Evolutionary conservation across 768 basidiomycete genomes (phyloP), one percentile per base, ranked within the genome.

Genomic region (Pleurotus ostreatus): DNA sequence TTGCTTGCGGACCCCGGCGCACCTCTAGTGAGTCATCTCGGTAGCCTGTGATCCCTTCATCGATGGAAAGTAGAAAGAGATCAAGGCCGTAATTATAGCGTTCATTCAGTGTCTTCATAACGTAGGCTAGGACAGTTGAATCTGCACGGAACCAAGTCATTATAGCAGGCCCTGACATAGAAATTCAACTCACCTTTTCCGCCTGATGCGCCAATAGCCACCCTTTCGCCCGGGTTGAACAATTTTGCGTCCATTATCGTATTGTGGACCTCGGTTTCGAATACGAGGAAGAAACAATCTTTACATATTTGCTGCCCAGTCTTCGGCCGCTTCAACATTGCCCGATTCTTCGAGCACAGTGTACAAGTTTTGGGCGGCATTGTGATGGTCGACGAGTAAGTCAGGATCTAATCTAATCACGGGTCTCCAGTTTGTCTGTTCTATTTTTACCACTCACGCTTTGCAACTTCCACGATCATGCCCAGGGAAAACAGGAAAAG

Each of bases 21-120:
- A 92, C 95, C 79, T 98, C 94, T 3, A 99, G 75, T 0, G 96
- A 98, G 68, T 98, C 97, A 66, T 99, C 97, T 55, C 97, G 81
- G 69, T 98, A 99, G 1, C 97, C 97, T 20, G 94, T 95, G 61
- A 98, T 99, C 0, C 97, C 97, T 70, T 99, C 97, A 68, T 99
- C 97, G 68, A 99, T 98, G 0, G 95, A 98, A 47, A 99, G 81
- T 18, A 99, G 74, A 68, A 91, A 94, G 20, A 99, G 76, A 48
- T 95, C 86, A 57, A 99, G 78, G 37, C 92, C 92, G 62, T 99
- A 99, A 56, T 88, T 71, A 70, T 98, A 97, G 47, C 96, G 85
- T 62, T 95, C 89, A 69, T 98, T 98, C 53, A 99, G 75, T 3
- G 88, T 82, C 66, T 94, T 96, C 92, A 98, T 94, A 56, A 98